These are phyloP conservation scores for Penicillium parvum DNA, from an alignment of 495 filamentous ascomycete species.

Conservation along the genomic window DNA sequence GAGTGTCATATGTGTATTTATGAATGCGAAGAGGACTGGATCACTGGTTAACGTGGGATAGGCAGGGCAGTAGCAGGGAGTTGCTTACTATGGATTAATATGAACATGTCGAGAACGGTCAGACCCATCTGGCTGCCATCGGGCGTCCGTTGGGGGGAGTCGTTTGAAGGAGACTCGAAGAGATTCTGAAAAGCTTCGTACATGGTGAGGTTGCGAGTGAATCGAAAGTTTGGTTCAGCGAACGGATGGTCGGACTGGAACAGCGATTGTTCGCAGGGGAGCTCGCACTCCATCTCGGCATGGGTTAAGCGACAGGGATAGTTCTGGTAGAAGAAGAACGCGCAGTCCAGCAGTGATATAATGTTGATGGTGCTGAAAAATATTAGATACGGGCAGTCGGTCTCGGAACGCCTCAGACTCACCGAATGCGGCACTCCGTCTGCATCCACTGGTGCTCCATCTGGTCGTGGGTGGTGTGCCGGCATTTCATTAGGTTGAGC, in stretches of 20 bases:
- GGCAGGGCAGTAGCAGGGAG: background rate
- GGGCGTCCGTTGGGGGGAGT: slow-evolving; percentile 1
- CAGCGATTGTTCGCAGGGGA: slow-evolving; percentile 35
- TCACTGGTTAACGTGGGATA: slow-evolving; percentile 1
- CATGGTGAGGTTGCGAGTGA: slow-evolving; percentile 29
- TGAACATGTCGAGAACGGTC: slow-evolving; percentile 41
- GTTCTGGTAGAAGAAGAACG: slow-evolving; percentile 45
- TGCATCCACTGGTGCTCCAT: slow-evolving; percentile 41
- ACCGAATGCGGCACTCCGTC: slow-evolving; percentile 44
- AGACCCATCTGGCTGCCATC: slow-evolving; percentile 15
- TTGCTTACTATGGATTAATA: slow-evolving; percentile 37
- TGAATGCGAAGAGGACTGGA: slow-evolving; percentile 42
- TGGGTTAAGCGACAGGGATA: slow-evolving; percentile 39
- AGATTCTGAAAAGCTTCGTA: slow-evolving; percentile 34
- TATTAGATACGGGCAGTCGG: slow-evolving; percentile 10
- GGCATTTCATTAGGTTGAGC: slow-evolving; percentile 31
- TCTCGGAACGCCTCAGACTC: background rate
- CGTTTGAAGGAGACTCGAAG: slow-evolving; percentile 22
- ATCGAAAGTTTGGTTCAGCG: slow-evolving; percentile 31
- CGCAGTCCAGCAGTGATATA: slow-evolving; percentile 40
- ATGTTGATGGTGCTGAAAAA: slow-evolving; percentile 31
- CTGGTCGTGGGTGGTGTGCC: slow-evolving; percentile 29
- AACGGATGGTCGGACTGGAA: slow-evolving; percentile 41
- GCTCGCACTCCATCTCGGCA: slow-evolving; percentile 37
- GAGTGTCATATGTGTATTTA: slow-evolving; percentile 43